Evolutionary conservation across 2,329 filamentous ascomycete species (phyloP).

Genomic region (Trichoderma asperellum): DNA sequence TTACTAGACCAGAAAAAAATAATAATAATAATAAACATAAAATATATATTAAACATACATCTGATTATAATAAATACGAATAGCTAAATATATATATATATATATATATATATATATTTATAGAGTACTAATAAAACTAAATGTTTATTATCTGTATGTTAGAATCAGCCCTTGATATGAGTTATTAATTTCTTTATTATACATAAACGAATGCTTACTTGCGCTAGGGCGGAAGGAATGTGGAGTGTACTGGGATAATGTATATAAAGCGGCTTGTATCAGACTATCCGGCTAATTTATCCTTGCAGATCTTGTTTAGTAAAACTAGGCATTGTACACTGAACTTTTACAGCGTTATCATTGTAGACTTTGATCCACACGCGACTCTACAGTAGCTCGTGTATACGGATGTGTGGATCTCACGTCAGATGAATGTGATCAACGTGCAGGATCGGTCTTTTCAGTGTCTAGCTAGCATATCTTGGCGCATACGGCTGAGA

Average conservation of each 20-base stretch:
- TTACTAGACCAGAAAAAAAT: no score
- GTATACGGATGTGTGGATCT: background rate
- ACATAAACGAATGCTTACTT: background rate
- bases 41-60: no score
- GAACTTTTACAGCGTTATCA: background rate
- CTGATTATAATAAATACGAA: no score
- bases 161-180: background rate
- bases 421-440: background rate
- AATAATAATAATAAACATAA: no score
- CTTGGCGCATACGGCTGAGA: background rate
- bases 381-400: background rate
- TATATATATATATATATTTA: no score
- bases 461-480: background rate
- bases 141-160: background rate
- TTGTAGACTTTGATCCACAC: background rate
- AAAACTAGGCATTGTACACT: no score
- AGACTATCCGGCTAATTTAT: background rate
- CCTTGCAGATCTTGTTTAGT: no score
- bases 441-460: background rate
- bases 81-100: no score
- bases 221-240: background rate
- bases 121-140: background rate
- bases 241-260: background rate
- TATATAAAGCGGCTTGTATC: background rate
- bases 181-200: background rate